phyloP scores from a whole-genome alignment of 2,329 filamentous ascomycete species.

The Pestalotiopsis sp. region DNA sequence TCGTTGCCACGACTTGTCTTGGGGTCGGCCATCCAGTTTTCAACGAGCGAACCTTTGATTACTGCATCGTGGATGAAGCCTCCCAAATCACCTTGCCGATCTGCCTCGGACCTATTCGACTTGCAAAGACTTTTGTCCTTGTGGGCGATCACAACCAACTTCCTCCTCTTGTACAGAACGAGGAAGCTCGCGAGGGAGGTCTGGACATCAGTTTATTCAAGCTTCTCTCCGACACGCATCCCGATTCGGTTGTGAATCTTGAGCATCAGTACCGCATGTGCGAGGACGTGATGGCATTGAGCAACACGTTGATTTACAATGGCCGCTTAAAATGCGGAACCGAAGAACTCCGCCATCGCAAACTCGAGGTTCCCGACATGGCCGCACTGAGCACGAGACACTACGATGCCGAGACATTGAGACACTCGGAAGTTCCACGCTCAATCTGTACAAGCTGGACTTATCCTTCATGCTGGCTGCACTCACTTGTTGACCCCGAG shows the following conservation, averaged over 20 bases:
- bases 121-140: conserved; percentile 90
- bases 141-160: conserved; percentile 97
- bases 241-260: conserved; percentile 84
- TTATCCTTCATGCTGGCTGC: conserved; percentile 71
- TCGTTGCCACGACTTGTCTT: conserved; percentile 94
- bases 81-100: conserved; percentile 97
- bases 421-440: conserved; percentile 41
- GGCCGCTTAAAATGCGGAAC: conserved; percentile 89
- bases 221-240: conserved; percentile 85
- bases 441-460: conserved; percentile 59
- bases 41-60: conserved; percentile 88
- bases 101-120: conserved; percentile 89
- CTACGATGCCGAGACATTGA: conserved; percentile 52
- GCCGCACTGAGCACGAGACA: conserved; percentile 63
- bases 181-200: conserved; percentile 81
- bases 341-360: conserved; percentile 69
- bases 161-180: conserved; percentile 91
- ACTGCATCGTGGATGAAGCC: conserved; percentile 97
- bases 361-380: conserved; percentile 70
- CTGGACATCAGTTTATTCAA: conserved; percentile 95
- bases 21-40: conserved; percentile 90
- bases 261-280: conserved; percentile 99
- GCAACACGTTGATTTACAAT: conserved; percentile 91
- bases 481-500: conserved; percentile 68
- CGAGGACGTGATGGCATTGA: conserved; percentile 92